Evolutionary conservation across 495 filamentous ascomycete species (phyloP).

Genomic region (Lasiosphaeriaceae sp.): DNA sequence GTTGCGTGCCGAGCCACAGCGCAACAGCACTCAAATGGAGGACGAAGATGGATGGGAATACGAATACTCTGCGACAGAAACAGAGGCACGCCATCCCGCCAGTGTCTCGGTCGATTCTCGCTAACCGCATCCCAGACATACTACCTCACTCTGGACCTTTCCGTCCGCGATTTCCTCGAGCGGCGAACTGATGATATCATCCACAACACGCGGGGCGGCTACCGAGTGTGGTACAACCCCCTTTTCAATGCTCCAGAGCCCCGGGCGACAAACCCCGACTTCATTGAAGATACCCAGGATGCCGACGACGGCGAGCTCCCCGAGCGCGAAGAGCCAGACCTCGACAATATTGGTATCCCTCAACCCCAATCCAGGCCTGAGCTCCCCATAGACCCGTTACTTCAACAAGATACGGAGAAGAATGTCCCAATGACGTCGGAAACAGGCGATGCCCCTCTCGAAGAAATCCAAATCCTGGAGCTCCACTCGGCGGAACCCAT

Average conservation of each 20-base stretch:
- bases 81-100: conserved; percentile 33
- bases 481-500: conserved; percentile 69
- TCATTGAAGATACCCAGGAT: conserved; percentile 27
- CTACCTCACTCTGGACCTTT: conserved; percentile 54
- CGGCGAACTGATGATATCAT: conserved; percentile 26
- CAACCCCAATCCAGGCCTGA: conserved; percentile 3
- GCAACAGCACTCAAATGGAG: background rate
- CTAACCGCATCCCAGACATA: conserved; percentile 38
- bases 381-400: conserved; percentile 16
- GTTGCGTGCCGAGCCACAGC: too few relatives aligned
- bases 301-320: conserved; percentile 26
- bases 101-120: background rate
- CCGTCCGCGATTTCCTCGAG: conserved; percentile 44
- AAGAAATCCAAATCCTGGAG: conserved; percentile 71
- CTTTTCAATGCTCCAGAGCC: conserved; percentile 26
- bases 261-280: conserved; percentile 10
- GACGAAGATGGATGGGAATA: conserved; percentile 55
- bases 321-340: conserved; percentile 26
- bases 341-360: conserved; percentile 21
- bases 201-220: conserved; percentile 28
- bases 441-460: conserved; percentile 3
- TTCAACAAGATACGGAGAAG: conserved; percentile 5
- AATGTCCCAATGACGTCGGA: conserved; percentile 1
- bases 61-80: conserved; percentile 54
- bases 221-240: conserved; percentile 35